phyloP scores from a whole-genome alignment of 495 filamentous ascomycete species.

The Aspergillus diversus region DNA sequence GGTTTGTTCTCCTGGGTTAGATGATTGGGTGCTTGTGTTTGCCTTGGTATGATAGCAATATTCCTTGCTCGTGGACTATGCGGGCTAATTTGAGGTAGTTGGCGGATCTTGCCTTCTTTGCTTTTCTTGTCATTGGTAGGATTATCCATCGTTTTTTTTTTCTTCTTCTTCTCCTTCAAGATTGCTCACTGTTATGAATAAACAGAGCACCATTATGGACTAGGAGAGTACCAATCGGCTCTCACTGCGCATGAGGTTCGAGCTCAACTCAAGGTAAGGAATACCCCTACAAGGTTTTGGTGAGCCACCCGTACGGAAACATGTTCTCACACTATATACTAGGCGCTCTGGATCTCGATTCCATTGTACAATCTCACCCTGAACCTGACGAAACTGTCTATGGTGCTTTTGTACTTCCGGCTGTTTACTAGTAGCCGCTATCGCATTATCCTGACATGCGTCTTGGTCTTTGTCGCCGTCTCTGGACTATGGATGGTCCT shows the following conservation, averaged over 20 bases:
- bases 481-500: constrained; percentile 43
- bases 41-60: constrained; percentile 35
- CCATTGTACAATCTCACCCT: constrained; percentile 49
- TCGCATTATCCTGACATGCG: constrained; percentile 30
- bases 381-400: constrained; percentile 49
- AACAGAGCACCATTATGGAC: constrained; percentile 23
- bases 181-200: neutral
- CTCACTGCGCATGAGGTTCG: neutral
- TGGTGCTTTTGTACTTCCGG: constrained; percentile 43
- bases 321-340: neutral
- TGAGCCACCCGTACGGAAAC: no score
- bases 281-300: neutral
- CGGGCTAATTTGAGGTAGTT: constrained; percentile 23
- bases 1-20: constrained; percentile 37
- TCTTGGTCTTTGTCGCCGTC: constrained; percentile 39
- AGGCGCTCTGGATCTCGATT: constrained; percentile 43
- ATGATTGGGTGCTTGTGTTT: constrained; percentile 37
- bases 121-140: constrained; percentile 36
- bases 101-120: constrained; percentile 28
- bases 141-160: neutral
- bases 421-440: constrained; percentile 41
- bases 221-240: constrained; percentile 15
- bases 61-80: neutral
- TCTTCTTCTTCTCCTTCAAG: neutral
- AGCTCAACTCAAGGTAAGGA: constrained; percentile 24